Conservation (phyloP, 192 early-diverging fungal species). For the Umbelopsis sp. region DNA sequence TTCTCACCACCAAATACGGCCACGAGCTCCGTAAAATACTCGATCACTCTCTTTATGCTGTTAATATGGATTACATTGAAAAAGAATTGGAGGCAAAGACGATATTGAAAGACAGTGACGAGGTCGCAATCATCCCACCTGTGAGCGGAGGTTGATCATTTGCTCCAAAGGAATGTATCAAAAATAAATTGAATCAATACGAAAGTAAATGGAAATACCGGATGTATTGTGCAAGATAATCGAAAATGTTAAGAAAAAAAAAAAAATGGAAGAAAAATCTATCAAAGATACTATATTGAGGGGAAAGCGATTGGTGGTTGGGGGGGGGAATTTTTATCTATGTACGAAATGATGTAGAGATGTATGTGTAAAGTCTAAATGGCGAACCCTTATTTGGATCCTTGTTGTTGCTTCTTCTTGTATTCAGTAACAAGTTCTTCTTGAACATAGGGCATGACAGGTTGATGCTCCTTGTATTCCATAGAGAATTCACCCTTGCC, state of each 20-base stretch:
- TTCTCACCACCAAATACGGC: conserved; percentile 20
- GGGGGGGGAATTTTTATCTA: background rate
- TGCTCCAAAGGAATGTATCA: too few species aligned
- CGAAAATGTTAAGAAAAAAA: background rate
- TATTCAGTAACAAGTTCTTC: conserved; percentile 85
- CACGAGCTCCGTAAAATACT: conserved; percentile 38
- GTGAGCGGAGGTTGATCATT: conserved; percentile 61
- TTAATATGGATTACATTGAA: conserved; percentile 68
- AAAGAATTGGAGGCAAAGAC: conserved; percentile 38
- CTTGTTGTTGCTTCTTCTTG: conserved; percentile 63
- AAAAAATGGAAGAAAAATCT: conserved; percentile 1
- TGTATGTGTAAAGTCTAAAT: background rate
- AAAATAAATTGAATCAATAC: too few species aligned
- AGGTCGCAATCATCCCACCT: conserved; percentile 67
- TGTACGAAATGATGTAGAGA: background rate
- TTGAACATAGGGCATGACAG: conserved; percentile 81
- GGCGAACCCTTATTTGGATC: background rate
- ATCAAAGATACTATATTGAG: background rate
- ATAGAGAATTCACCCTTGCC: conserved; percentile 99
- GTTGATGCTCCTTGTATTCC: conserved; percentile 90
- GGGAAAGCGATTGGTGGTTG: background rate
- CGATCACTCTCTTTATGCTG: conserved; percentile 53
- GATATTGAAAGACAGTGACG: conserved; percentile 53
- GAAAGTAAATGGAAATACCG: background rate
- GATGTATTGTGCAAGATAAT: conserved; percentile 9